Base-by-base conservation (phyloP, 331 rosid genomes). In the Quercus lobata region DNA sequence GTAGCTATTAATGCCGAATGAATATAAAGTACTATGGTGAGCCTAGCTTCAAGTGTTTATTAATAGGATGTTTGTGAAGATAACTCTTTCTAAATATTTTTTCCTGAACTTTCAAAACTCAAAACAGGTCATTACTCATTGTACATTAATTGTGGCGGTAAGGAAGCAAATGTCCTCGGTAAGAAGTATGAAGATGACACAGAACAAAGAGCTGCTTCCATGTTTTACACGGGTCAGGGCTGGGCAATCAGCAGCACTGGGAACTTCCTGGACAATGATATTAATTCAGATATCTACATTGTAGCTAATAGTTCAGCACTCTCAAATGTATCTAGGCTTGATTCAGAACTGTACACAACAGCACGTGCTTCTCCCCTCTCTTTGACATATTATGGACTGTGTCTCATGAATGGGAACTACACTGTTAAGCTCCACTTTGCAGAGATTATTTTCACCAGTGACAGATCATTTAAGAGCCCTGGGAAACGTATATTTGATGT, bases 241-340 rank as follows among this genome's bases (percentile, higher is more conserved):
- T 94, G 98, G 98, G 98, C 98, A 66, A 83, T 92, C 66, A 92
- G 97, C 86, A 94, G 96, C 91, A 92, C 97, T 0, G 97, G 99
- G 44, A 84, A 82, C 92, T 91, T 95, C 87, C 72, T 95, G 96
- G 99, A 95, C 92, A 88, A 95, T 80, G 89, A 91, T 62, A 79
- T 90, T 65, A 94, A 90, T 30, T 84, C 89, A 71, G 99, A 95
- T 86, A 75, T 76, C 71, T 95, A 90, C 78, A 85, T 76, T 41
- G 77, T 77, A 82, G 54, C 90, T 80, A 92, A 95, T 82, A 87
- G 86, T 34, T 86, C 99, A 49, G 86, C 82, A 74, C 94, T 95
- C 63, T 35, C 79, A 29, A 86, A 82, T 78, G 86, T 84, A 55
- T 84, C 97, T 4, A 35, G 15, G 53, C 21, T 14, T 57, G 62